Percentiles rank a stretch among this genome's conserved stretches.
Conservation (phyloP, 2,329 filamentous ascomycete species). For the Chalara sp. region DNA sequence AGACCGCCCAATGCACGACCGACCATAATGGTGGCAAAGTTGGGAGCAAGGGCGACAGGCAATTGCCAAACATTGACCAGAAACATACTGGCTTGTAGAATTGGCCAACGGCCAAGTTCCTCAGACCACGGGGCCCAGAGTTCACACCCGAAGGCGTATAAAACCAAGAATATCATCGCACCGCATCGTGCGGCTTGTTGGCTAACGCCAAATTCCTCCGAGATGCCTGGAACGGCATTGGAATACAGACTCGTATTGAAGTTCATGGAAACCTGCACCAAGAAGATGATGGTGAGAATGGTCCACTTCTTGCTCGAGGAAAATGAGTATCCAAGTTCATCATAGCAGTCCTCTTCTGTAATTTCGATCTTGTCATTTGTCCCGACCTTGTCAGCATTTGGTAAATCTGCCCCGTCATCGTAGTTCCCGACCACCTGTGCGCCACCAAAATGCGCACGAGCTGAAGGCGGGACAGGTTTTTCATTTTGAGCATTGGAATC, state of each 20-base stretch:
- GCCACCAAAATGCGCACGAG: too few species aligned
- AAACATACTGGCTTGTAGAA: slow-evolving; percentile 66
- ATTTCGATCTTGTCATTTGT: slow-evolving; percentile 28
- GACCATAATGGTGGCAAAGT: slow-evolving; percentile 64
- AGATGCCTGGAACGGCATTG: slow-evolving; percentile 59
- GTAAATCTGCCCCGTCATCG: too few species aligned
- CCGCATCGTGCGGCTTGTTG: slow-evolving; percentile 63
- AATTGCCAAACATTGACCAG: slow-evolving; percentile 75
- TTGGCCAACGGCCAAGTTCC: slow-evolving; percentile 70
- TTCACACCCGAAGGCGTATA: slow-evolving; percentile 82
- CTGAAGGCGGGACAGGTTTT: too few species aligned
- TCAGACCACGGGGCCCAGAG: slow-evolving; percentile 86
- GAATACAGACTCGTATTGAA: slow-evolving; percentile 72
- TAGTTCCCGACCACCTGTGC: too few species aligned
- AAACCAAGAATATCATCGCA: slow-evolving; percentile 70
- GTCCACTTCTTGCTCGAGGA: slow-evolving; percentile 59
- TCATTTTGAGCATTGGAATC: too few species aligned
- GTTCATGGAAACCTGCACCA: slow-evolving; percentile 72
- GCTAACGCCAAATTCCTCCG: slow-evolving; percentile 61
- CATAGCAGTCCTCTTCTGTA: slow-evolving; percentile 54
- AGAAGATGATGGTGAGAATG: slow-evolving; percentile 66
- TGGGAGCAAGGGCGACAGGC: slow-evolving; percentile 64
- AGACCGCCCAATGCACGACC: slow-evolving; percentile 65
- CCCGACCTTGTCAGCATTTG: too few species aligned
- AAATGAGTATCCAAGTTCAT: slow-evolving; percentile 58